Evolutionary conservation across 2,329 filamentous ascomycete species (phyloP).

Genomic region (Zasmidium citrigriseum): DNA sequence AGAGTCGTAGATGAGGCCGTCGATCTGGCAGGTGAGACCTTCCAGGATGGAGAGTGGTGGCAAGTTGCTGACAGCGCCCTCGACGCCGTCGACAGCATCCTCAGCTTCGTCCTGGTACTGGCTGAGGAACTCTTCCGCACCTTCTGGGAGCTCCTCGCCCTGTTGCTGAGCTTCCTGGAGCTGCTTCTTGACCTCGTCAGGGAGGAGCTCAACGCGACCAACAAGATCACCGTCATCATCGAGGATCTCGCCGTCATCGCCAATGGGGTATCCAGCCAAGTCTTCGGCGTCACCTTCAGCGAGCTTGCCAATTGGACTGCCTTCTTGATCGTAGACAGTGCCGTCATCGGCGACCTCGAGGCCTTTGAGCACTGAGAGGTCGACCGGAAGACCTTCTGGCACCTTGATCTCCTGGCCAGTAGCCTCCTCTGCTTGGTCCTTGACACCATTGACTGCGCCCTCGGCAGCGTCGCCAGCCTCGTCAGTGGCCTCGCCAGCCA

Average conservation of each 20-base stretch:
- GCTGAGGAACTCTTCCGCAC: slow-evolving; percentile 36
- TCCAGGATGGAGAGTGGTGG: slow-evolving; percentile 50
- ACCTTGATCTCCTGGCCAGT: slow-evolving; percentile 38
- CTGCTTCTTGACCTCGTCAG: slow-evolving; percentile 47
- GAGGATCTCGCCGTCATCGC: slow-evolving; percentile 57
- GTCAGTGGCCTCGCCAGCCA: slow-evolving; percentile 34
- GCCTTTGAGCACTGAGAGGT: slow-evolving; percentile 51
- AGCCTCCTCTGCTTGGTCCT: slow-evolving; percentile 30
- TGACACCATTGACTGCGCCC: slow-evolving; percentile 32
- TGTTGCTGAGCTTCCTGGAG: slow-evolving; percentile 40
- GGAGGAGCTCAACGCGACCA: slow-evolving; percentile 53
- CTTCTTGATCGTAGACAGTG: slow-evolving; percentile 52
- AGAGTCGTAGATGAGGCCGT: slow-evolving; percentile 52
- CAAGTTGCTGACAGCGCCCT: slow-evolving; percentile 35
- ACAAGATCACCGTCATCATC: slow-evolving; percentile 58
- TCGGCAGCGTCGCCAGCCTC: slow-evolving; percentile 28
- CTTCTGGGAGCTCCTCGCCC: slow-evolving; percentile 38
- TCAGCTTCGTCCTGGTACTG: slow-evolving; percentile 23
- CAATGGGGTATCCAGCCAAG: slow-evolving; percentile 53
- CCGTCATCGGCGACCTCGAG: slow-evolving; percentile 58
- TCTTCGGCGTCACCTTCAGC: slow-evolving; percentile 56
- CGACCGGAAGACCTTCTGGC: slow-evolving; percentile 41
- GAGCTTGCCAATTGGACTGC: slow-evolving; percentile 51
- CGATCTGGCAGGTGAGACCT: slow-evolving; percentile 48
- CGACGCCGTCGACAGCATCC: slow-evolving; percentile 33